Base-by-base conservation (phyloP, 768 basidiomycete genomes). In the Mrakia gelida region DNA sequence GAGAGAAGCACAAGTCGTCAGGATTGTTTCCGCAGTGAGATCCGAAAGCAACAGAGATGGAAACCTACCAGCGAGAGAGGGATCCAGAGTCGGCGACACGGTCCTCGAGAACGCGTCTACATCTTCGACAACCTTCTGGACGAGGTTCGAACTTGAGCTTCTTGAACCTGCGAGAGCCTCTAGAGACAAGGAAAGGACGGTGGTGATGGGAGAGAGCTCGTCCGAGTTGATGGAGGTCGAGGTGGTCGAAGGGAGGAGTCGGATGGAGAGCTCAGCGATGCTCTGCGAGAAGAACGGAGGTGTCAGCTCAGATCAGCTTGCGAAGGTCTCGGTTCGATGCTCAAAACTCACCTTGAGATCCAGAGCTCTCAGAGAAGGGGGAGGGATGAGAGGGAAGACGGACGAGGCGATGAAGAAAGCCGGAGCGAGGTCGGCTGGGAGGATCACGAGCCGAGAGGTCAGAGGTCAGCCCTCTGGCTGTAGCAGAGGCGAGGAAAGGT, bases 331-430 rank as follows among this genome's bases (percentile, higher is more conserved):
- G 41, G 34, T 11, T 41, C 2, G 21, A 7, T 2, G 28, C 0
- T 34, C 21, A 34, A 15, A 28, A 13, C 67, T 41, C 3, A 80
- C 81, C 21, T 63, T 56, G 49, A 83, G 80, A 11, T 80, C 82
- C 16, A 84, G 74, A 7, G 81, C 82, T 11, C 72, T 68, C 16
- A 84, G 79, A 75, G 81, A 82, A 21, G 81, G 76, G 16, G 75
- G 41, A 61, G 83, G 82, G 75, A 81, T 82, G 1, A 71, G 75
- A 26, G 80, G 73, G 16, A 79, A 43, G 11, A 77, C 77, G 45
- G 77, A 67, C n/a, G 70, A 26, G n/a, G 79, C 67, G 34, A 41
- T 7, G 67, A 41, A 38, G 67, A 38, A 70, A 16, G 26, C 67
- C 38, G 34, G 38, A 70, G 15, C 41, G 6, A 70, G 34, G 23